Evolutionary conservation across 2,329 filamentous ascomycete species (phyloP), one percentile per base, ranked within the genome.

Genomic region (Epicoccum sorghinum): DNA sequence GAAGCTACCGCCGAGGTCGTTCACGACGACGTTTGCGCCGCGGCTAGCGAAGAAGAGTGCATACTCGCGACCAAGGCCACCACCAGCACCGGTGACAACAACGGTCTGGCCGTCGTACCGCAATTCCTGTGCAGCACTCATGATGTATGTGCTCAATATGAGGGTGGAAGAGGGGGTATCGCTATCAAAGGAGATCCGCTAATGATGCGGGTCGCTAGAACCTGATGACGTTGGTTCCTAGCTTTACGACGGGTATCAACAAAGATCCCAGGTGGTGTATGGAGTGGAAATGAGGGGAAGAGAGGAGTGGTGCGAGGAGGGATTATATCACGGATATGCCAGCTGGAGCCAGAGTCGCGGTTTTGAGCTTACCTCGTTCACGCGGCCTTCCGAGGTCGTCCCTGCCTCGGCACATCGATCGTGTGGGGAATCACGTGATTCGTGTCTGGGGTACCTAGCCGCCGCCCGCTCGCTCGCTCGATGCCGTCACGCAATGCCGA

Each of bases 11-110:
- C 95, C 95, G 46, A 98, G 84, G 75, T 99, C 95, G 77, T 99
- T 99, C 68, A 99, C 95, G 42, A 99, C 93, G 67, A 96, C 90
- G 77, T 89, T 96, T 66, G 92, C 95, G 70, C 95, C 95, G 72
- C 93, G 87, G 52, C 90, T 92, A 54, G 85, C 95, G 74, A 96
- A 98, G 82, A 96, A 98, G 57, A 88, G 80, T 65, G 89, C 89
- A 78, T 96, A 96, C 73, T 88, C 87, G 78, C 88, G 90, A 62
- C 90, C 90, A 52, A 95, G 78, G 61, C 91, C 91, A 75, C 89
- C 90, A 61, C 91, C 91, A 59, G 90, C 90, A 68, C 91, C 91
- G 42, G 91, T 96, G 64, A 96, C 87, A 64, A 96, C 90, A 68
- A 93, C 90, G 65, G 91, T 91, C 82, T 95, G 91, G 78, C 87